Base-by-base conservation (phyloP, 208 protist species). In the Balamuthia mandrillaris region DNA sequence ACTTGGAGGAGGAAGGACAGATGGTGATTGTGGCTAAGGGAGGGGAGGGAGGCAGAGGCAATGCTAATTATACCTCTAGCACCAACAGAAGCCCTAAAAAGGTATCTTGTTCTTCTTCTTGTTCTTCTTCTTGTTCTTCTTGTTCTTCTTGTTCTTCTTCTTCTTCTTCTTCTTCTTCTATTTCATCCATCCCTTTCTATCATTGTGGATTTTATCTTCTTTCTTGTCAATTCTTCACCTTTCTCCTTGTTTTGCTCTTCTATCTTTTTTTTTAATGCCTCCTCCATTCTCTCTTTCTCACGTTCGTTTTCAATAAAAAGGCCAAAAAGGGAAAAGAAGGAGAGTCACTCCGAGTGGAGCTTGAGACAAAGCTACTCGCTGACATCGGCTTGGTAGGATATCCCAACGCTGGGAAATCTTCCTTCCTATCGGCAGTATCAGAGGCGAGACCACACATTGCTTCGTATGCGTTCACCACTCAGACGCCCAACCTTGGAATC, bases 361-460 rank as follows among this genome's bases (percentile, higher is more conserved):
- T 95, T 0, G 92, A 95, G 65, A 75, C 94, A 1, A 93, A 93
- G 81, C 86, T 87, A 3, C 81, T 95, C 41, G 92, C 92, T 14
- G 92, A 95, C 31, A 84, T 95, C 58, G 92, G 91, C 10, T 86
- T 95, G 3, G 92, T 95, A 1, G 92, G 92, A 18, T 88, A 91
- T 24, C 92, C 92, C 1, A 95, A 95, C 72, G 92, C 92, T 14
- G 92, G 89, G 27, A 93, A 93, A 56, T 91, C 86, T 7, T 89
- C 66, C 18, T 56, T 89, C 33, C 60, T 90, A 14, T 58, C 18
- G 4, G 65, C 85, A n/a, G 52, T 90, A 3, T 86, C 88, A 35
- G 66, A 86, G 54, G 90, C 90, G 9, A 63, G 78, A 2, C 88
- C 90, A 2, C 51, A 84, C 24, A 92, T 94, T 33, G 86, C 74